These are phyloP conservation scores for Pseudogymnoascus sp. DNA, from an alignment of 2,329 filamentous ascomycete genomes.

Conservation along the genomic window DNA sequence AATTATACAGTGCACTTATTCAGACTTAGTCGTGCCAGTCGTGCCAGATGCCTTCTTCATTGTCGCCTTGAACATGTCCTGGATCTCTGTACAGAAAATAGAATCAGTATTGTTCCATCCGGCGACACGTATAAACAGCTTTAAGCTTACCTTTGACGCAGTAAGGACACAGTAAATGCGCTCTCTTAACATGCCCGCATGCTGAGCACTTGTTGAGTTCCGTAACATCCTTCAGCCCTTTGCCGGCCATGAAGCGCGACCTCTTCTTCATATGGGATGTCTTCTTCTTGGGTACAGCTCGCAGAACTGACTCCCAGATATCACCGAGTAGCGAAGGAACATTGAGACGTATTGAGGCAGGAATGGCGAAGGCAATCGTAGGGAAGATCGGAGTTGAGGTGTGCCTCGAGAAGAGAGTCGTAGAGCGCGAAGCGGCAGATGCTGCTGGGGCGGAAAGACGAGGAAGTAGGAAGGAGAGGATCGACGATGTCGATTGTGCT, in stretches of 20 bases:
- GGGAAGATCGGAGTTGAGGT: slow-evolving; percentile 43
- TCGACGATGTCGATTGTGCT: slow-evolving; percentile 33
- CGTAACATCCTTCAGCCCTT: slow-evolving; percentile 85
- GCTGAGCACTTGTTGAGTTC: slow-evolving; percentile 80
- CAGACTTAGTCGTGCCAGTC: slow-evolving; percentile 8
- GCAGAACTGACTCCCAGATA: slow-evolving; percentile 87
- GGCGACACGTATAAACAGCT: not conserved
- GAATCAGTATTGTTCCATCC: slow-evolving; percentile 8
- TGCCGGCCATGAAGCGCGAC: slow-evolving; percentile 88
- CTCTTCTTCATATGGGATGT: slow-evolving; percentile 94
- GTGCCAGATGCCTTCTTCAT: slow-evolving; percentile 9
- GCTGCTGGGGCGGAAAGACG: slow-evolving; percentile 40
- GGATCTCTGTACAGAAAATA: slow-evolving; percentile 24
- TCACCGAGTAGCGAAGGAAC: slow-evolving; percentile 66
- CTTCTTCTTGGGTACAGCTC: slow-evolving; percentile 97
- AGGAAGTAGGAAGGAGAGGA: slow-evolving; percentile 47
- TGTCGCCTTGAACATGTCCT: slow-evolving; percentile 23
- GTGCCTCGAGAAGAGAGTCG: slow-evolving; percentile 39
- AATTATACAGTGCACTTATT: slow-evolving; percentile 7
- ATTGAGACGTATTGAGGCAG: slow-evolving; percentile 50
- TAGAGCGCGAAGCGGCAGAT: slow-evolving; percentile 36
- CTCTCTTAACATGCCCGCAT: slow-evolving; percentile 80
- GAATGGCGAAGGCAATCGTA: slow-evolving; percentile 50
- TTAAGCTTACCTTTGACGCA: slow-evolving; percentile 68
- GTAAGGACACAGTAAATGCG: slow-evolving; percentile 79